Percentiles rank a stretch among this genome's conserved stretches.
Conservation (phyloP, 441 rosid species). For the Arabidopsis hybrid region DNA sequence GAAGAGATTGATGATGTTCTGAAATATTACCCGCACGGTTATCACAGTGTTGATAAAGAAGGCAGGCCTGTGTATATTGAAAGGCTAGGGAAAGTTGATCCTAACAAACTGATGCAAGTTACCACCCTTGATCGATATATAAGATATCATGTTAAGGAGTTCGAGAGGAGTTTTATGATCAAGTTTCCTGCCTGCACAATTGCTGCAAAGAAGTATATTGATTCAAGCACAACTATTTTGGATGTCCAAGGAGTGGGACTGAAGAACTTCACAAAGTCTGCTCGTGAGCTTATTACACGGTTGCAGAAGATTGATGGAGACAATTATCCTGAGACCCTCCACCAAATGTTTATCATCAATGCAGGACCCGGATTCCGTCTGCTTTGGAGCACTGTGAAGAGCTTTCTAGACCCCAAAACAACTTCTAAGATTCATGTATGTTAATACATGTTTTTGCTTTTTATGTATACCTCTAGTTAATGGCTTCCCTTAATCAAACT, state of each 20-base stretch:
- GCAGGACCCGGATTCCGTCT: constrained; percentile 99
- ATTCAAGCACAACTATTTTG: constrained; percentile 92
- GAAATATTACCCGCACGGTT: constrained; percentile 90
- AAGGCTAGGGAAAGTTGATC: constrained; percentile 93
- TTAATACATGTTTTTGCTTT: not conserved
- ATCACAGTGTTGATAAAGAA: constrained; percentile 98
- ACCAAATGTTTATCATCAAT: constrained; percentile 98
- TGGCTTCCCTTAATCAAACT: not conserved
- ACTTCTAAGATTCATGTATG: constrained; percentile 91
- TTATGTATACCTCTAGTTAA: not conserved
- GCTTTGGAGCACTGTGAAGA: constrained; percentile 91
- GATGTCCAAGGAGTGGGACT: constrained; percentile 99
- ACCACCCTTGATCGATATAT: constrained; percentile 83
- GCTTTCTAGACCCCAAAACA: constrained; percentile 97
- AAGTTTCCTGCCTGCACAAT: constrained; percentile 96
- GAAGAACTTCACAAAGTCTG: constrained; percentile 90
- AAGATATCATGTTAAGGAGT: constrained; percentile 92
- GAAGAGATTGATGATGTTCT: constrained; percentile 80
- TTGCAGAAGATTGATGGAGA: constrained; percentile 95
- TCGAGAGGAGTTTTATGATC: constrained; percentile 78
- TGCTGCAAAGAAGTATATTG: constrained; percentile 95
- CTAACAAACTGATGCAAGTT: constrained; percentile 91
- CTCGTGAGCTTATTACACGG: constrained; percentile 89
- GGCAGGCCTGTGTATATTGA: constrained; percentile 96
- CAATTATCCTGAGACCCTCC: constrained; percentile 98